A percentile compares a stretch with the other conserved stretches of the same genome.
Conservation (phyloP, 2,329 filamentous ascomycete genomes). For the Alternaria triticina region DNA sequence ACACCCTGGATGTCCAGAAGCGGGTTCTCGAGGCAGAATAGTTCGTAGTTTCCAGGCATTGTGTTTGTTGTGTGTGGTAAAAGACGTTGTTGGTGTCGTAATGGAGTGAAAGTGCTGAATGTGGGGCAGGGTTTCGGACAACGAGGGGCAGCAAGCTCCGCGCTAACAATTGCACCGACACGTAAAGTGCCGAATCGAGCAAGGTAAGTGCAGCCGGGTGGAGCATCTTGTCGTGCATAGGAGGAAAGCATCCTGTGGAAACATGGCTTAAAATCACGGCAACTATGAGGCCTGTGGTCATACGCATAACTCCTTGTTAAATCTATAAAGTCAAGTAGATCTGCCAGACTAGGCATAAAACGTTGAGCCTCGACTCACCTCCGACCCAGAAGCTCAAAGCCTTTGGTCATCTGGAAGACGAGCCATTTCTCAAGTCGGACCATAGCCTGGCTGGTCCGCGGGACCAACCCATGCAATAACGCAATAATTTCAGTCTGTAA, state of each 20-base stretch:
- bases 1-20: constrained; percentile 94
- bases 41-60: constrained; percentile 88
- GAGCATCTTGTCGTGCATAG: background rate
- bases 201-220: constrained; percentile 7
- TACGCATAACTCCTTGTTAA: background rate
- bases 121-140: constrained; percentile 26
- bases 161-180: constrained; percentile 19
- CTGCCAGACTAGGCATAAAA: background rate
- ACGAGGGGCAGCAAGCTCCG: constrained; percentile 18
- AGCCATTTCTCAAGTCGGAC: background rate
- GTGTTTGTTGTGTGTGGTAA: constrained; percentile 27
- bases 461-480: background rate
- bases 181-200: background rate
- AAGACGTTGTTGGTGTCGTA: constrained; percentile 20
- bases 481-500: background rate
- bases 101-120: constrained; percentile 19
- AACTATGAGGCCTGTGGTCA: background rate
- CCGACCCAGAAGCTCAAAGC: background rate
- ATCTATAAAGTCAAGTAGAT: background rate
- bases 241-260: background rate
- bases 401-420: background rate
- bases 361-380: background rate
- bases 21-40: constrained; percentile 96
- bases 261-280: background rate
- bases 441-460: background rate